phyloP scores from a whole-genome alignment of 495 filamentous ascomycete species.

The Geopyxis carbonaria region DNA sequence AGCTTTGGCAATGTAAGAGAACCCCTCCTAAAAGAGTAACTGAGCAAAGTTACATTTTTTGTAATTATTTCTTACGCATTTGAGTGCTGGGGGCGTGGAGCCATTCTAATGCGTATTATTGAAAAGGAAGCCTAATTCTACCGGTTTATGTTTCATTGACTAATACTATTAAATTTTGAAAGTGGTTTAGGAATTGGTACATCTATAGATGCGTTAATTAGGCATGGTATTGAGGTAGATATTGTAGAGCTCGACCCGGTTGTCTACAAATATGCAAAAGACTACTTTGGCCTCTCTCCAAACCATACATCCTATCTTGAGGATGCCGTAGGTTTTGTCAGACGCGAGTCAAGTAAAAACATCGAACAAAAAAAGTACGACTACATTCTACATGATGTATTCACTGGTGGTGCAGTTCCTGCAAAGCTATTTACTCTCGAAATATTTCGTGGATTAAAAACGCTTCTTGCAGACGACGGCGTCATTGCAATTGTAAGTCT shows the following conservation, averaged over 20 bases:
- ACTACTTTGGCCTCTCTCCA: constrained; percentile 63
- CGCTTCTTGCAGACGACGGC: constrained; percentile 57
- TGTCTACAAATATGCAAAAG: constrained; percentile 59
- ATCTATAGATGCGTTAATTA: constrained; percentile 65
- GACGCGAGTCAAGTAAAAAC: constrained; percentile 15
- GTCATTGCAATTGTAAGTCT: constrained; percentile 72
- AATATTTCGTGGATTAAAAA: constrained; percentile 50
- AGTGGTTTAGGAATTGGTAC: constrained; percentile 89
- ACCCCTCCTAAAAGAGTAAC: too few relatives aligned
- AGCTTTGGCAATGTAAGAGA: constrained; percentile 64
- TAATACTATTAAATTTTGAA: too few relatives aligned
- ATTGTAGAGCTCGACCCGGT: constrained; percentile 87
- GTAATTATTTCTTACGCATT: too few relatives aligned
- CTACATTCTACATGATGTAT: constrained; percentile 97
- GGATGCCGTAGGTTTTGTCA: constrained; percentile 63
- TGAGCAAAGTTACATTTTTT: too few relatives aligned
- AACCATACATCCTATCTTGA: constrained; percentile 69
- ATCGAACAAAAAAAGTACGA: constrained; percentile 40
- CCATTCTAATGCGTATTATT: too few relatives aligned
- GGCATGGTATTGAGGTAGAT: constrained; percentile 79
- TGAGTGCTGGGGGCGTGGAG: too few relatives aligned
- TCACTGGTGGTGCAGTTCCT: constrained; percentile 89
- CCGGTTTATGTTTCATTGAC: too few relatives aligned
- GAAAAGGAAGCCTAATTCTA: too few relatives aligned
- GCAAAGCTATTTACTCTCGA: constrained; percentile 70